These are phyloP conservation scores for Tilletiopsis washingtonensis DNA, from an alignment of 1,284 basidiomycete species.

Conservation along the genomic window DNA sequence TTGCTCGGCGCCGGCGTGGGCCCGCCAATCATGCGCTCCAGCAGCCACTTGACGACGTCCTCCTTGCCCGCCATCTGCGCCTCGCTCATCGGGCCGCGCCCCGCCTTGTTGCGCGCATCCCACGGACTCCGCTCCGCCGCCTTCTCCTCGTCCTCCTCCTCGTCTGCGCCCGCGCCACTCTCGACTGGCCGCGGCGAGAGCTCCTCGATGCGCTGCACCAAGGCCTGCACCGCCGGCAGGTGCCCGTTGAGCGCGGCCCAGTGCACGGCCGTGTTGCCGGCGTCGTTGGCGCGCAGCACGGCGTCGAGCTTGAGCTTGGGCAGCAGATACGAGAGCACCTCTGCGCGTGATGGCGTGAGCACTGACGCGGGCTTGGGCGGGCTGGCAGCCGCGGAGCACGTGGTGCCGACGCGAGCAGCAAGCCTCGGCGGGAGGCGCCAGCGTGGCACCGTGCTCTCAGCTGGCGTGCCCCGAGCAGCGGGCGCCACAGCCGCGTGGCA, in stretches of 20 bases:
- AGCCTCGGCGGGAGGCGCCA: no score
- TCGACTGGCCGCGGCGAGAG: conserved; percentile 7
- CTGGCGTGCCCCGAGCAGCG: no score
- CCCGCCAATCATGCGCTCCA: conserved; percentile 21
- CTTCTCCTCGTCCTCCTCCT: conserved; percentile 10
- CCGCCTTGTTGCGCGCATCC: conserved; percentile 42
- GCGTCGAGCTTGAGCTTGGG: conserved; percentile 5
- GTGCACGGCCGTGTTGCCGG: conserved; percentile 45
- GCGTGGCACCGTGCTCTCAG: no score
- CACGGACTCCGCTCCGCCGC: conserved; percentile 24
- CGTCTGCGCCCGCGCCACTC: not conserved
- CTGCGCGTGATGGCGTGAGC: no score
- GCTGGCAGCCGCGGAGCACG: no score
- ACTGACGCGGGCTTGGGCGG: no score
- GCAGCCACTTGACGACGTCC: conserved; percentile 35
- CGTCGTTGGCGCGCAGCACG: conserved; percentile 30
- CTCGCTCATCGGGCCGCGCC: conserved; percentile 44
- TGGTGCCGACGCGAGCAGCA: no score
- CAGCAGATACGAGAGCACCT: not conserved
- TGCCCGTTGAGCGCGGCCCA: conserved; percentile 47
- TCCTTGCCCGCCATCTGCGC: conserved; percentile 44
- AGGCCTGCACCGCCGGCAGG: conserved; percentile 20
- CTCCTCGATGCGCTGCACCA: conserved; percentile 32
- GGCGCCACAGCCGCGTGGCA: no score
- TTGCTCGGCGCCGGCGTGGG: not conserved